Base-by-base conservation (phyloP, 176 grass and related monocot species). In the Musa troglodytarum region DNA sequence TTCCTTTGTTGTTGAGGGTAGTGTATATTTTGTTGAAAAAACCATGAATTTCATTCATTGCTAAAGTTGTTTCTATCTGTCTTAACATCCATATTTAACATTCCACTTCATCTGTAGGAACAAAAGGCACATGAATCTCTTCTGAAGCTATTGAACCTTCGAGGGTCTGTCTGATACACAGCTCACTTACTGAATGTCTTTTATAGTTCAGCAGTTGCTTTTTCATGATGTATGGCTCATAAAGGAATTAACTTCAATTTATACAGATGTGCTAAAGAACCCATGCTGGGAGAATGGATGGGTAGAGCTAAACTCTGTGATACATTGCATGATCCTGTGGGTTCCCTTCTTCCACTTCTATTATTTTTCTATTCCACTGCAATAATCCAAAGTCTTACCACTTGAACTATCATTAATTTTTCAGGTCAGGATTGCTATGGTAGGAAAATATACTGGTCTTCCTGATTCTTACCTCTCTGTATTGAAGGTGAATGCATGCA, bases 61-160 rank as follows among this genome's bases (percentile, higher is more conserved):
- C 25, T 43, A 8, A 62, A 19, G 15, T 17, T 8, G 15, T 62
- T 15, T 15, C 9, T 5, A 43, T 6, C 34, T 43, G 34, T 43
- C 34, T 43, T 43, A n/a, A 11, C 80, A 75, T 1, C 22, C 50
- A 68, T 75, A 62, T 62, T 62, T 62, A 62, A 50, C 13, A 15
- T 15, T 50, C 67, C 17, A 29, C 49, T 69, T 69, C 77, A 69
- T 82, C 17, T 84, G 50, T 69, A 96, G 92, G 92, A 96, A 54
- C 92, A 96, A 82, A 96, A 88, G 83, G 87, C 92, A 72, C 92
- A 96, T 86, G 92, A 96, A 80, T 83, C 87, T 78, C 89, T 96
- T 84, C 80, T 92, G 29, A 92, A 86, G 89, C 79, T 87, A 82
- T 66, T 96, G 73, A 88, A 92, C 74, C 83, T 96, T 69, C 87